Base-by-base conservation (phyloP, 495 filamentous ascomycete species). In the Parmelia sp. region DNA sequence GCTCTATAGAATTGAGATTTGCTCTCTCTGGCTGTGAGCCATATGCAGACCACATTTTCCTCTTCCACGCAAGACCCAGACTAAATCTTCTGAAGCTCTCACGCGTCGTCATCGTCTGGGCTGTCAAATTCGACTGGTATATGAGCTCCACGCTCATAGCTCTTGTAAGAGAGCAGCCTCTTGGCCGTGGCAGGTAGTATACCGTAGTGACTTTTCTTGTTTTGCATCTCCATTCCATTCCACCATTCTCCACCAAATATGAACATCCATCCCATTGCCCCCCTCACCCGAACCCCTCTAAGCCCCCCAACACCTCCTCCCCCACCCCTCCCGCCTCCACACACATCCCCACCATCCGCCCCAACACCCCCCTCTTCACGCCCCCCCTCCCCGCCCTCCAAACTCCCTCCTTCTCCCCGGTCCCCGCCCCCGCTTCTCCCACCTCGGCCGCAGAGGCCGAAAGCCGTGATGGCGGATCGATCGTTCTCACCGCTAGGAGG, bases 351-450 rank as follows among this genome's bases (percentile, higher is more conserved):
- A 90, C 78, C 80, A 96, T 86, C 62, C 79, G 78, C 25, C 81
- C 78, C 68, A 96, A 75, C 36, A 89, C 75, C 35, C 73, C 77
- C 70, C 88, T 82, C 81, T 87, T 89, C 31, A 90, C 79, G 4
- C 91, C 91, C 45, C 90, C 90, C 27, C 88, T 75, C 33, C 87
- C 84, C 31, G 90, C 86, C 69, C 83, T 86, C 91, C 91, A 96
- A 17, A 91, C 88, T 3, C 89, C 87, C 60, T 86, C 81, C 23
- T 84, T 55, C 14, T 10, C 65, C 14, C 69, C 71, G 29, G 19
- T 33, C 23, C 66, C 62, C 21, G 74, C 71, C 11, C 72, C 74
- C 3, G 68, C 67, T 2, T 63, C 65, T 36, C 76, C 74, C 27
- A 78, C 74, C 35, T 74, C 65, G 1, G 72, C 67, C 19, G 73